Percentiles rank a stretch among this genome's conserved stretches.
Evolutionary conservation across 1,284 basidiomycete genomes (phyloP).

Genomic region (Tremellales sp.): DNA sequence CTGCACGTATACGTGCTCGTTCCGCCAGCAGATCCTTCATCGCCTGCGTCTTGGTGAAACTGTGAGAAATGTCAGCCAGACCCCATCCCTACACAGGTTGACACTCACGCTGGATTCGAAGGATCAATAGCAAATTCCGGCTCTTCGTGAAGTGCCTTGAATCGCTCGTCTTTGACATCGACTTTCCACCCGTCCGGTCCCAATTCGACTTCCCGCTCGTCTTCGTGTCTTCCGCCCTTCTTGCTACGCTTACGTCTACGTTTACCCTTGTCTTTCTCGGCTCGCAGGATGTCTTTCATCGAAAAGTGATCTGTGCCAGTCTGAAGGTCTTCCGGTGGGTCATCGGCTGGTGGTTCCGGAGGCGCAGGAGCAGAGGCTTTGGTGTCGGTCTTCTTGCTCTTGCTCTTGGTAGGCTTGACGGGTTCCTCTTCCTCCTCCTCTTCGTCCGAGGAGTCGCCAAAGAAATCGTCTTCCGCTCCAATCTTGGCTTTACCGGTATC

Average conservation of each 20-base stretch:
- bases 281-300: constrained; percentile 82
- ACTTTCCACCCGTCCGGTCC: constrained; percentile 63
- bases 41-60: constrained; percentile 82
- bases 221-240: constrained; percentile 50
- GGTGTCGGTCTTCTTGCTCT: background rate
- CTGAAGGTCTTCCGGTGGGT: constrained; percentile 9
- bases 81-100: background rate
- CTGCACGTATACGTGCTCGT: constrained; percentile 53
- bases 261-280: constrained; percentile 63
- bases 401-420: background rate
- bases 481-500: constrained; percentile 5
- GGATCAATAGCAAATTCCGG: constrained; percentile 94
- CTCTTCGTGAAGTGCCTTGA: constrained; percentile 82
- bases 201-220: constrained; percentile 52
- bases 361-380: background rate
- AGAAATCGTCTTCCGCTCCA: constrained; percentile 62
- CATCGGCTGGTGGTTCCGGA: no score
- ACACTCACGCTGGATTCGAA: constrained; percentile 80
- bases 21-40: constrained; percentile 76
- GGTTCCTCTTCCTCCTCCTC: constrained; percentile 19
- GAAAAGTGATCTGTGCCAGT: constrained; percentile 61
- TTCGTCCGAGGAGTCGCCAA: constrained; percentile 57
- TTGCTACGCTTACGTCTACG: constrained; percentile 54
- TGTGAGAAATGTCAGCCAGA: no score
- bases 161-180: constrained; percentile 82